These are phyloP conservation scores for Mortierella sp. DNA, from an alignment of 371 early-diverging fungal genomes.

Conservation along the genomic window DNA sequence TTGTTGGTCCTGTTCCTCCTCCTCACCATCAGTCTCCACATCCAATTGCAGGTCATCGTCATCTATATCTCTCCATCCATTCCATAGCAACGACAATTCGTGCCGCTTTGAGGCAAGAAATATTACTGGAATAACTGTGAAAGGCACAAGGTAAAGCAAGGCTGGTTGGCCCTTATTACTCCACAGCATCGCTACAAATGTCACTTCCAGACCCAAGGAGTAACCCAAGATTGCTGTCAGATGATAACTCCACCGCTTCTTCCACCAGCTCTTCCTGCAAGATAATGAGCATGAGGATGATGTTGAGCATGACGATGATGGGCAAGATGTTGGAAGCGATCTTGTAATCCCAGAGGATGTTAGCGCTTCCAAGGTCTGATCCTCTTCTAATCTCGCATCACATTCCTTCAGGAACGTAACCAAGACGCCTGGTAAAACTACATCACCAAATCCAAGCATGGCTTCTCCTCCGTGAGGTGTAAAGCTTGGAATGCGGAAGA, in stretches of 20 bases:
- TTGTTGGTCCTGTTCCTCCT: neutral
- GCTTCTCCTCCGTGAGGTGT: constrained; percentile 37
- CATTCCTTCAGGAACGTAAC: constrained; percentile 48
- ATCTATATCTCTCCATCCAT: constrained; percentile 42
- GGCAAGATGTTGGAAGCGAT: neutral
- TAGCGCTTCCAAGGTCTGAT: constrained; percentile 11
- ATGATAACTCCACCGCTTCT: constrained; percentile 48
- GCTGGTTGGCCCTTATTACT: constrained; percentile 56
- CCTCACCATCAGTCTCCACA: constrained; percentile 4
- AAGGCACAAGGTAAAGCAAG: constrained; percentile 51
- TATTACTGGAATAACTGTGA: constrained; percentile 44
- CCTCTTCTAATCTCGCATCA: constrained; percentile 49
- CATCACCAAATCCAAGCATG: constrained; percentile 57
- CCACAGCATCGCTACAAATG: constrained; percentile 58
- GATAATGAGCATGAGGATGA: neutral
- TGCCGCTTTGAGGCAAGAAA: constrained; percentile 40
- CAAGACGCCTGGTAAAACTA: constrained; percentile 56
- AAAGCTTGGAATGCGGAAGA: constrained; percentile 48
- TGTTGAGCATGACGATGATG: neutral
- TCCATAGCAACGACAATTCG: constrained; percentile 48
- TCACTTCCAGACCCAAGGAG: constrained; percentile 44
- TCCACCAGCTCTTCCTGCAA: constrained; percentile 28
- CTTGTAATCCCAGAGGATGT: neutral
- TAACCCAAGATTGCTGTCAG: constrained; percentile 46
- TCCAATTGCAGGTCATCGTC: neutral